Evolutionary conservation across 345 rosid genomes (phyloP), one percentile per base, ranked within the genome.

Genomic region (Gossypium mustelinum): DNA sequence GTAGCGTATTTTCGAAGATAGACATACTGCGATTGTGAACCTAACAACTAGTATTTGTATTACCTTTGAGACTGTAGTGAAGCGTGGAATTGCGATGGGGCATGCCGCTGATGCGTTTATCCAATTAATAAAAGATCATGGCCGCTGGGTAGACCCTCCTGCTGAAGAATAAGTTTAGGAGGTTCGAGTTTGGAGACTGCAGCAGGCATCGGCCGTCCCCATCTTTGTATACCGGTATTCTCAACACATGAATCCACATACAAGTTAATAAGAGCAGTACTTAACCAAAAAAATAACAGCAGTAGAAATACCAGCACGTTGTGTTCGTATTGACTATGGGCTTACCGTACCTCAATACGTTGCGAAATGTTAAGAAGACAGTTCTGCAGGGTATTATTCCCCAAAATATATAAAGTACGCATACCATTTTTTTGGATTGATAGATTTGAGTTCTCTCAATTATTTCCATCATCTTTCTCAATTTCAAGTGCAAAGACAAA

Each of bases 1-100:
- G 16, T 13, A 14, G n/a, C 55, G 1, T 16, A 4, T 29, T 61
- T 12, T 29, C 20, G 1, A 27, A 14, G 11, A 7, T 13, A 17
- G 12, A 56, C n/a, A 56, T 43, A 14, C 18, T 51, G n/a, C 16
- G 56, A 13, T 9, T 7, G 7, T 57, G 74, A 56, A 63, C 34
- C 25, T 68, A 41, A 77, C 43, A 41, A 77, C 43, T 61, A 34
- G 22, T 34, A 25, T 70, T 67, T 58, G 76, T 24, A 70, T 24
- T 65, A 0, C 63, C 54, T 77, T 76, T 47, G 90, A 92, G 98
- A 92, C 92, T 66, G 98, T 94, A 79, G 95, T 94, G 82, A 85
- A 91, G 88, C 94, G 97, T 56, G 98, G 90, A 57, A 92, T 91
- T 18, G 97, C 86, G 29, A 94, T 92, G 98, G 89, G 85, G 60